Evolutionary conservation across 1,139 yeast species (phyloP), one percentile per base, ranked within the genome.

Genomic region (Taphrina deformans): DNA sequence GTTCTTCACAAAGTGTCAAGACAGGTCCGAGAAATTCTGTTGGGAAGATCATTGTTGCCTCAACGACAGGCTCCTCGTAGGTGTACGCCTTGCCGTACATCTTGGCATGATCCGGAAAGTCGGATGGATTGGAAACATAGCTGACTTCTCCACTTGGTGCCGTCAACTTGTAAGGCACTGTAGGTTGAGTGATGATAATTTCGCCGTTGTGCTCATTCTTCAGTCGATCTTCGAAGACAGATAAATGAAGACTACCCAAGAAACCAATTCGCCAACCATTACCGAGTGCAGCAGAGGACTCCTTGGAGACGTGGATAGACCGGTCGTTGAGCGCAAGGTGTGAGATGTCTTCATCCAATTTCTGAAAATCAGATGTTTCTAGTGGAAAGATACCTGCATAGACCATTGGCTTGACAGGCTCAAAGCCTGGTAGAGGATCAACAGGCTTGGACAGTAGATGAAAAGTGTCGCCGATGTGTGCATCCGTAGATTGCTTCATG

Each of bases 301-400:
- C 97, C 72, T 92, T 85, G 71, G 89, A 92, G 62, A 93, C 79
- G 0, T 93, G 85, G 1, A 93, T 98, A 0, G 96, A 87, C 71
- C 98, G 83, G 74, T 93, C 99, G 73, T 93, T 93, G 67, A 93
- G 79, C 1, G 92, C 96, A 69, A 93, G 79, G 72, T 91, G 91
- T 70, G 87, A 89, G 75, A 93, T 85, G 74, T 91, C 89, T 71
- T 93, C 98, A 72, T 93, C 96, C 79, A 93, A 81, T 45, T 85
- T 87, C 68, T 88, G 89, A 74, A 92, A 93, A 71, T 92, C 97
- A 0, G 88, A 83, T 3, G 97, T 97, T 73, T 92, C 97, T 0
- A 97, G 95, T 0, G 99, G 99, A 72, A 91, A 93, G 0, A 99
- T 99, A 7, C 99, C 99, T 52, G 93, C 96, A 75, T 92, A 93